phyloP scores from a whole-genome alignment of 1,139 yeast species.

The Geotrichum aggregatum region DNA sequence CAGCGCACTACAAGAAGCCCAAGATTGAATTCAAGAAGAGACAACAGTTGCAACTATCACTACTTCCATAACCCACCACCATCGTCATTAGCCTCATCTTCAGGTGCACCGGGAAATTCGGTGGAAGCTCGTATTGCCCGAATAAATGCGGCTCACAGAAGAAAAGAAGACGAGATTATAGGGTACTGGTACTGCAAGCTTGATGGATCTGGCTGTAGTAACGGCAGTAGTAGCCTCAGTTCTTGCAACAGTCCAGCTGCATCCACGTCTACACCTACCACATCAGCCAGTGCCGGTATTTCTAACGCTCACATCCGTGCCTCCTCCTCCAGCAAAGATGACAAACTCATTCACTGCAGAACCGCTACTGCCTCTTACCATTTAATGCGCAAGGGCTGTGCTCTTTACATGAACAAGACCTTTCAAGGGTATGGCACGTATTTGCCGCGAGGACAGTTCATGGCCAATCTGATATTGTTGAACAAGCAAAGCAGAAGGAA shows the following conservation, averaged over 20 bases:
- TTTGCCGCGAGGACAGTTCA: constrained; percentile 10
- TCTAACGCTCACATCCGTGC: too few species aligned
- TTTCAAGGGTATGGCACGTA: constrained; percentile 6
- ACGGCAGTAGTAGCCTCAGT: not conserved
- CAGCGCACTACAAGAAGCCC: too few species aligned
- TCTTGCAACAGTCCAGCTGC: too few species aligned
- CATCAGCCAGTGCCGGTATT: too few species aligned
- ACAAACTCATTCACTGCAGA: not conserved
- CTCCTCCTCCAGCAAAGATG: not conserved
- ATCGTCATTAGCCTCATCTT: too few species aligned
- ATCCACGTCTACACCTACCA: too few species aligned
- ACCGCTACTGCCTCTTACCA: constrained; percentile 1
- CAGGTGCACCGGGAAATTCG: too few species aligned
- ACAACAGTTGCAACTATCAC: too few species aligned
- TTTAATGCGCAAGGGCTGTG: constrained; percentile 4
- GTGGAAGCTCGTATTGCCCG: not conserved
- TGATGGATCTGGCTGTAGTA: too few species aligned
- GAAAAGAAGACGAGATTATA: not conserved
- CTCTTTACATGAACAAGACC: constrained; percentile 5
- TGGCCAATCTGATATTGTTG: constrained; percentile 8
- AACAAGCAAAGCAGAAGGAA: not conserved
- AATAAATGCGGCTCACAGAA: not conserved
- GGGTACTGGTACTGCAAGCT: not conserved
- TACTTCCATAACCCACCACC: too few species aligned
- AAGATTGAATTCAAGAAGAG: too few species aligned